Evolutionary conservation across 768 basidiomycete species (phyloP).

Genomic region (Clavaria fumosa): DNA sequence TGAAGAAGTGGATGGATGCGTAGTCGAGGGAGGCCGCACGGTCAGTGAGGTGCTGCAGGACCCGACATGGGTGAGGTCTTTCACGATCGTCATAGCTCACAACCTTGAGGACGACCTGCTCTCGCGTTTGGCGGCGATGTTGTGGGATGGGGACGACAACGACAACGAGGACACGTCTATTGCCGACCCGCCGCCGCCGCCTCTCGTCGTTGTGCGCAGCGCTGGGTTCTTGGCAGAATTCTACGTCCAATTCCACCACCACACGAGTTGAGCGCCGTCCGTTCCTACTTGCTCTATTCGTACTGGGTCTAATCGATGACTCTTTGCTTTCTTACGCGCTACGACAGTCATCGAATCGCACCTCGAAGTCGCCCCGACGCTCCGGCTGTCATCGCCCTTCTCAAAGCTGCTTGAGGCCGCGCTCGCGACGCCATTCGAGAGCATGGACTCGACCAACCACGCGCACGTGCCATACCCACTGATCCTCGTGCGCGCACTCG

Average conservation of each 20-base stretch:
- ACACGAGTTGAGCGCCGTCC: too few relatives aligned
- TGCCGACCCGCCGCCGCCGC: conserved; percentile 35
- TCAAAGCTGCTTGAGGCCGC: conserved; percentile 65
- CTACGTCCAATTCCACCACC: conserved; percentile 79
- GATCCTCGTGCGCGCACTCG: conserved; percentile 69
- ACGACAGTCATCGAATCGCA: conserved; percentile 74
- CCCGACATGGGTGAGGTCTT: conserved; percentile 40
- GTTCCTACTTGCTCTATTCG: conserved; percentile 20
- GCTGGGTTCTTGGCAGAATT: conserved; percentile 87
- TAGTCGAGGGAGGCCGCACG: conserved; percentile 20
- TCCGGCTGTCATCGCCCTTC: conserved; percentile 86
- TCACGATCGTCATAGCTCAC: conserved; percentile 73
- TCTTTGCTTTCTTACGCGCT: conserved; percentile 1
- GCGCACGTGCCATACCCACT: conserved; percentile 83
- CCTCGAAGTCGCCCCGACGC: conserved; percentile 54
- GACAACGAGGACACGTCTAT: too few relatives aligned
- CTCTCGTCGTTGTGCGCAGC: conserved; percentile 66
- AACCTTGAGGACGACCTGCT: conserved; percentile 50
- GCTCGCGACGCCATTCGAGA: conserved; percentile 49
- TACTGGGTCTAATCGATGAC: too few relatives aligned
- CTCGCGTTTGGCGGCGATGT: conserved; percentile 40
- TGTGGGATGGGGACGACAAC: too few relatives aligned
- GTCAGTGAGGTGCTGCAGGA: too few relatives aligned
- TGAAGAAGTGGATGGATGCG: conserved; percentile 60
- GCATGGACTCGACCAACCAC: conserved; percentile 81